These are phyloP conservation scores for Omphalotus guepiniiformis DNA, from an alignment of 768 basidiomycete genomes.

Conservation along the genomic window DNA sequence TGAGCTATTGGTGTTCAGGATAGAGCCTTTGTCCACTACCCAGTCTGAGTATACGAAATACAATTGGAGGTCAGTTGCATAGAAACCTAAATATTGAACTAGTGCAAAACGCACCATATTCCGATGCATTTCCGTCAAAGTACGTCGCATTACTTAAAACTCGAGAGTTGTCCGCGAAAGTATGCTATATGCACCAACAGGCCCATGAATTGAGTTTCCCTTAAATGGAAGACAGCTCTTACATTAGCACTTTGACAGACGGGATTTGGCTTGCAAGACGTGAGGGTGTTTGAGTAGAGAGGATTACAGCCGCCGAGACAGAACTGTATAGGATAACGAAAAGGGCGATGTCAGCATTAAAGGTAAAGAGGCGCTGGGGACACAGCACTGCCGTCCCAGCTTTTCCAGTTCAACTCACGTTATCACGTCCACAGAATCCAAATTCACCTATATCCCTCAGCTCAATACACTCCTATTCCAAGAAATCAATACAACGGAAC, in stretches of 20 bases:
- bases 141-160: constrained; percentile 61
- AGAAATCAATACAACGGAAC: constrained; percentile 15
- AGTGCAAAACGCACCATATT: constrained; percentile 44
- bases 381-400: constrained; percentile 3
- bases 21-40: constrained; percentile 62
- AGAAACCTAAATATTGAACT: background rate
- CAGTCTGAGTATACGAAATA: constrained; percentile 44
- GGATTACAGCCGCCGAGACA: constrained; percentile 90
- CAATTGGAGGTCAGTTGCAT: background rate
- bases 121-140: constrained; percentile 71
- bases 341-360: background rate
- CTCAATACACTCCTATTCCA: background rate
- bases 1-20: constrained; percentile 58
- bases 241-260: constrained; percentile 64
- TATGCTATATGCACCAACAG: constrained; percentile 42
- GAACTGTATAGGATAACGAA: constrained; percentile 39
- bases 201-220: no score
- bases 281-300: constrained; percentile 54
- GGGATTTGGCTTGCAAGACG: constrained; percentile 69
- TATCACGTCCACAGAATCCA: constrained; percentile 46
- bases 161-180: constrained; percentile 61
- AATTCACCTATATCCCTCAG: constrained; percentile 38
- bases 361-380: constrained; percentile 2
- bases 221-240: constrained; percentile 21
- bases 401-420: constrained; percentile 27